A percentile compares a stretch with the other conserved stretches of the same genome.
Conservation (phyloP, 2,329 filamentous ascomycete genomes). For the Diaporthe humulicola region DNA sequence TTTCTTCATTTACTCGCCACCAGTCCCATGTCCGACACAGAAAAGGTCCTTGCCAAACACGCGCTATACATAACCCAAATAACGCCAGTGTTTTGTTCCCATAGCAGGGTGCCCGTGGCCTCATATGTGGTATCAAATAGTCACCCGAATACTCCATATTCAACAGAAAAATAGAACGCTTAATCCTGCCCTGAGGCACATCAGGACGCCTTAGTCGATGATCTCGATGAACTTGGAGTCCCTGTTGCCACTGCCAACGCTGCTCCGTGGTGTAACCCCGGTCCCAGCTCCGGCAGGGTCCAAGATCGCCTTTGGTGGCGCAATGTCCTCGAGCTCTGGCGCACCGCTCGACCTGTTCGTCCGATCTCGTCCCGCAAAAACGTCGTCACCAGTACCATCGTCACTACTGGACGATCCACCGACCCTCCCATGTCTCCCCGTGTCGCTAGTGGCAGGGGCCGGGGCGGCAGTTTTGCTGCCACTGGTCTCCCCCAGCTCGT, state of each 20-base stretch:
- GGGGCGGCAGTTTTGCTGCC: neutral
- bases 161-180: neutral
- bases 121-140: conserved; percentile 13
- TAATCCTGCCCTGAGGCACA: neutral
- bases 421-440: neutral
- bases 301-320: conserved; percentile 41
- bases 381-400: neutral
- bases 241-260: conserved; percentile 56
- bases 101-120: neutral
- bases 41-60: neutral
- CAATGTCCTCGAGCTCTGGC: conserved; percentile 27
- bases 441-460: neutral
- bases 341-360: conserved; percentile 25
- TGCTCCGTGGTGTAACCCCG: conserved; percentile 40
- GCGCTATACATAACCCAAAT: neutral
- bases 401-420: conserved; percentile 37
- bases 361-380: neutral
- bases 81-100: conserved; percentile 10
- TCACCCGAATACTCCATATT: neutral
- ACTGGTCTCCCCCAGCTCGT: conserved; percentile 40
- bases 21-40: too few species aligned
- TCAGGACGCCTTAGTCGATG: conserved; percentile 47
- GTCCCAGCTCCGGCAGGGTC: conserved; percentile 42
- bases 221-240: conserved; percentile 66
- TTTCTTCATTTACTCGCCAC: neutral